Percentiles rank a stretch among this genome's conserved stretches.
These are phyloP conservation scores for Gigaspora rosea DNA, from an alignment of 192 early-diverging fungal genomes.

Conservation along the genomic window DNA sequence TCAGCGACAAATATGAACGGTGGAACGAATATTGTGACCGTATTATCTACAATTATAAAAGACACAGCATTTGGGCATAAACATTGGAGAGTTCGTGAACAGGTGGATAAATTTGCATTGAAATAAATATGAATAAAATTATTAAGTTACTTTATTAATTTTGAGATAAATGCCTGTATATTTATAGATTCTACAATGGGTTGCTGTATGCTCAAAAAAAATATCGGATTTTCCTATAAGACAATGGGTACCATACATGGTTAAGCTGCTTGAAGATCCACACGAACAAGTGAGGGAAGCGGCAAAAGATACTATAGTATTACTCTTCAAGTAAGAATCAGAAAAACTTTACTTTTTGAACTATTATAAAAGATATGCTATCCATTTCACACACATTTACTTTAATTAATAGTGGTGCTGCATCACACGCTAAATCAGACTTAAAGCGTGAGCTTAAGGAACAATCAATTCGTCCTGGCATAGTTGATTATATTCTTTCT, in stretches of 20 bases:
- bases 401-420: constrained; percentile 13
- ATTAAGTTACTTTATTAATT: neutral
- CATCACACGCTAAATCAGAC: constrained; percentile 25
- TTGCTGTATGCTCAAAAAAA: neutral
- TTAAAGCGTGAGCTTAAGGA: constrained; percentile 17
- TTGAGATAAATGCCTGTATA: neutral
- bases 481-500: constrained; percentile 4
- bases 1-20: neutral
- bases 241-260: constrained; percentile 26
- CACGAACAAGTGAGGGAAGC: constrained; percentile 28
- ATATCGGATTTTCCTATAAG: constrained; percentile 11
- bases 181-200: constrained; percentile 27
- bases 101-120: neutral
- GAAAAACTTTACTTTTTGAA: too few relatives aligned
- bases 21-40: neutral
- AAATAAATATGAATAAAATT: neutral
- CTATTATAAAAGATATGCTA: too few relatives aligned
- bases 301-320: constrained; percentile 20
- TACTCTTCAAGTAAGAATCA: constrained; percentile 14
- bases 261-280: constrained; percentile 25
- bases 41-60: constrained; percentile 12
- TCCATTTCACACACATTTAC: neutral
- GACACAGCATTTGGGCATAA: constrained; percentile 26
- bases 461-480: constrained; percentile 12
- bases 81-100: constrained; percentile 28